Evolutionary conservation across 1,284 basidiomycete species (phyloP).

Genomic region (Dichomitus squalens): DNA sequence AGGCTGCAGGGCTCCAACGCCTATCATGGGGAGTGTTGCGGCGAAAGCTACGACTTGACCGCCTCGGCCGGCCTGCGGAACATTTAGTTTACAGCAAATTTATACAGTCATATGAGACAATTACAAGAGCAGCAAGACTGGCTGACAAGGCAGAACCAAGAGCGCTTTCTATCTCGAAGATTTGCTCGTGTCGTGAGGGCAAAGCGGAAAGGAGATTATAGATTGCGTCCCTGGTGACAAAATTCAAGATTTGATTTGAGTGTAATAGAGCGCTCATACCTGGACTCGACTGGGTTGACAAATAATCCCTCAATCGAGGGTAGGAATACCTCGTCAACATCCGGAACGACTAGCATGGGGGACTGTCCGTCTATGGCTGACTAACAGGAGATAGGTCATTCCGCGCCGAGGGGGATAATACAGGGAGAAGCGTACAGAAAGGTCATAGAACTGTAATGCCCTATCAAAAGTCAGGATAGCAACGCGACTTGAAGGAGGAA

Average conservation of each 20-base stretch:
- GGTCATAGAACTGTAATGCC: conserved; percentile 88
- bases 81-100: conserved; percentile 1
- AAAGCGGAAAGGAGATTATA: conserved; percentile 69
- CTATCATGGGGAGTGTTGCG: conserved; percentile 76
- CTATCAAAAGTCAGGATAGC: conserved; percentile 88
- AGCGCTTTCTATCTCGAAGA: conserved; percentile 57
- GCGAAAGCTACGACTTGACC: conserved; percentile 89
- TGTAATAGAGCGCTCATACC: conserved; percentile 43
- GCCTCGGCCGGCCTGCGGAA: conserved; percentile 68
- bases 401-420: neutral
- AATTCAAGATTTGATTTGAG: neutral
- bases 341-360: conserved; percentile 85
- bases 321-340: conserved; percentile 90
- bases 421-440: conserved; percentile 64
- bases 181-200: conserved; percentile 64
- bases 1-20: conserved; percentile 68
- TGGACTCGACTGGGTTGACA: conserved; percentile 74
- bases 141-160: conserved; percentile 83
- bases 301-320: conserved; percentile 82
- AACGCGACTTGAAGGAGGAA: conserved; percentile 58
- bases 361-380: conserved; percentile 54
- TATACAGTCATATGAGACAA: conserved; percentile 26
- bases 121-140: conserved; percentile 73
- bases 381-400: conserved; percentile 36
- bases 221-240: conserved; percentile 50